Base-by-base conservation (phyloP, 2,329 filamentous ascomycete genomes). In the Pestalotiopsis sp. region DNA sequence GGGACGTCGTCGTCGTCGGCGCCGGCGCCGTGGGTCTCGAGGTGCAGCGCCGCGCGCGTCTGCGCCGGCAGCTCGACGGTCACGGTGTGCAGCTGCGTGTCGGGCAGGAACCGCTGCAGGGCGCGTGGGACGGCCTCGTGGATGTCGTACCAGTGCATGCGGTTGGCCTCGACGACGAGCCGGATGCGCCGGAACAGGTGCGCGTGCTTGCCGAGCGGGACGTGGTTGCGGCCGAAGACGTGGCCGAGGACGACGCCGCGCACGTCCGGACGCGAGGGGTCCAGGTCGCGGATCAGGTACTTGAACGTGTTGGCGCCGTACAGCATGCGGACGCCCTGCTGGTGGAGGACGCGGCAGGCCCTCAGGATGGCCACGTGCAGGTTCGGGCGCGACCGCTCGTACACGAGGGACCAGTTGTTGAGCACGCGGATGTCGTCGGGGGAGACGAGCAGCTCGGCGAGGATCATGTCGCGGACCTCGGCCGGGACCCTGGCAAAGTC, bases 261-360 rank as follows among this genome's bases (percentile, higher is more conserved):
- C 73, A 9, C 65, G 65, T 35, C 30, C 3, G 20, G 7, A 62
- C 70, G 14, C 67, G 67, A 44, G 13, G 60, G 39, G 10, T 20
- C 3, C 1, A 73, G 73, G 68, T 86, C 83, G 1, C 84, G 79
- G 13, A 86, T 73, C 7, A 78, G 74, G 68, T 87, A 86, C 1
- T 77, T 70, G 68, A 87, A 87, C 0, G 64, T 77, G 63, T 87
- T 87, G 35, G 80, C 76, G 2, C 82, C 81, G 67, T 84, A 88
- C 0, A 88, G 76, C 4, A 86, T 73, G 1, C 71, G 71, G 1
- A 78, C 69, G 1, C 80, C 81, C 72, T 86, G 82, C 0, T 60
- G 6, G 39, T 77, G 77, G 35, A 84, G 70, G 1, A 68, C 65
- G 3, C 69, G 71, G 73, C 79, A 82, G 2, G 75, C 76, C 3